Evolutionary conservation across 2,329 filamentous ascomycete species (phyloP).

Genomic region (Sphaerostilbella broomeana): DNA sequence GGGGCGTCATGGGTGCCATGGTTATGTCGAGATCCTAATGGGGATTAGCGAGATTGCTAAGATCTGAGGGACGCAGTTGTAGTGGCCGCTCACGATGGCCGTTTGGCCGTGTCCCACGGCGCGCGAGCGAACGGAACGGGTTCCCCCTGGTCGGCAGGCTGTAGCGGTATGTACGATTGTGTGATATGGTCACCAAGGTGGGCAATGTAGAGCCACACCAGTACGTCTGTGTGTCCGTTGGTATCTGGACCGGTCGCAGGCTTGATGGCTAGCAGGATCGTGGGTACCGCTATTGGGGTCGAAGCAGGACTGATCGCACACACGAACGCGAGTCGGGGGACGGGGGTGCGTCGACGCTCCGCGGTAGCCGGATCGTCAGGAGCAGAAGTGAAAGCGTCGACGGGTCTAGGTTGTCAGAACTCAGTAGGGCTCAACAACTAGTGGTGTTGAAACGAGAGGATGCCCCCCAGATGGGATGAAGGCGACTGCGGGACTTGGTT

Average conservation of each 20-base stretch:
- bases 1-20: slow-evolving; percentile 55
- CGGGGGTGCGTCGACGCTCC: not conserved
- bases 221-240: no score
- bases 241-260: no score
- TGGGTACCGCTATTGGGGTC: not conserved
- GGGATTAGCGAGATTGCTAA: slow-evolving; percentile 29
- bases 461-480: not conserved
- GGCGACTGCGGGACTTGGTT: slow-evolving; percentile 3
- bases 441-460: slow-evolving; percentile 1
- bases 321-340: not conserved
- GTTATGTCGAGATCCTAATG: slow-evolving; percentile 31
- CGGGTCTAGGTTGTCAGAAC: no score
- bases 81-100: slow-evolving; percentile 29
- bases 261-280: no score
- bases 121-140: slow-evolving; percentile 19
- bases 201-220: slow-evolving; percentile 7
- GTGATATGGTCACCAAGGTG: slow-evolving; percentile 10
- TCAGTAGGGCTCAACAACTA: no score
- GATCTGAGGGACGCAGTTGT: slow-evolving; percentile 25
- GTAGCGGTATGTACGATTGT: slow-evolving; percentile 3
- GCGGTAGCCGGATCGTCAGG: slow-evolving; percentile 15
- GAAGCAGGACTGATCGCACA: not conserved
- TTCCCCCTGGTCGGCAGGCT: slow-evolving; percentile 20
- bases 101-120: slow-evolving; percentile 25
- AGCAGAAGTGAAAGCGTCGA: no score